These are phyloP conservation scores for Tetrapisispora arboricola DNA, from an alignment of 805 yeast species.

Conservation along the genomic window DNA sequence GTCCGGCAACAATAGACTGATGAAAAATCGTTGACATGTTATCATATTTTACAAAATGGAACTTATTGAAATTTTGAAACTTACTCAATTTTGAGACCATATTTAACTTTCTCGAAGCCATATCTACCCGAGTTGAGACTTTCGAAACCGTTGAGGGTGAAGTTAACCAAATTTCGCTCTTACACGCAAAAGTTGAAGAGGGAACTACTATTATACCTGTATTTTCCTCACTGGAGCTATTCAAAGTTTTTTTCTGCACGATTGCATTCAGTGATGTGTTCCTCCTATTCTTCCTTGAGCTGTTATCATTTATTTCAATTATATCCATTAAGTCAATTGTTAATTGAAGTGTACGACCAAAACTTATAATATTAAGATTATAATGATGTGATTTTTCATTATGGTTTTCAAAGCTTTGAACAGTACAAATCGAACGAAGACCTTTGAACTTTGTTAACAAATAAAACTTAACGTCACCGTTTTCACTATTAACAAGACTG, in stretches of 20 bases:
- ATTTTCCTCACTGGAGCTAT: conserved; percentile 14
- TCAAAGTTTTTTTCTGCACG: conserved; percentile 12
- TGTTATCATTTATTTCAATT: neutral
- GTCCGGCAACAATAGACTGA: neutral
- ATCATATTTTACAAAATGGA: conserved; percentile 3
- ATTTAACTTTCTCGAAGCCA: conserved; percentile 7
- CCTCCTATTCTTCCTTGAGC: neutral
- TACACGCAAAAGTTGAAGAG: neutral
- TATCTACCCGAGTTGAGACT: conserved; percentile 2
- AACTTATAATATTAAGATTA: conserved; percentile 14
- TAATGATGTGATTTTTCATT: conserved; percentile 3
- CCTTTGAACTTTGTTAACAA: conserved; percentile 25
- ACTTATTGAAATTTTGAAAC: conserved; percentile 7
- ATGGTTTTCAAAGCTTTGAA: neutral
- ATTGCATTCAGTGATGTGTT: conserved; percentile 8
- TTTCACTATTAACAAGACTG: conserved; percentile 9
- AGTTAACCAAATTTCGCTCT: conserved; percentile 14
- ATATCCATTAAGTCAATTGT: conserved; percentile 9
- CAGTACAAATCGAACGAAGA: conserved; percentile 11
- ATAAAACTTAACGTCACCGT: conserved; percentile 8
- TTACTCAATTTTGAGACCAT: conserved; percentile 7
- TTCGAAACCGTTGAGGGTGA: conserved; percentile 16
- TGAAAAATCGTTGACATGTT: conserved; percentile 1
- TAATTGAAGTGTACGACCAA: conserved; percentile 13
- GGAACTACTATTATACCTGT: conserved; percentile 7